Evolutionary conservation across 306 rosid species (phyloP).

Genomic region (Lagenaria siceraria): DNA sequence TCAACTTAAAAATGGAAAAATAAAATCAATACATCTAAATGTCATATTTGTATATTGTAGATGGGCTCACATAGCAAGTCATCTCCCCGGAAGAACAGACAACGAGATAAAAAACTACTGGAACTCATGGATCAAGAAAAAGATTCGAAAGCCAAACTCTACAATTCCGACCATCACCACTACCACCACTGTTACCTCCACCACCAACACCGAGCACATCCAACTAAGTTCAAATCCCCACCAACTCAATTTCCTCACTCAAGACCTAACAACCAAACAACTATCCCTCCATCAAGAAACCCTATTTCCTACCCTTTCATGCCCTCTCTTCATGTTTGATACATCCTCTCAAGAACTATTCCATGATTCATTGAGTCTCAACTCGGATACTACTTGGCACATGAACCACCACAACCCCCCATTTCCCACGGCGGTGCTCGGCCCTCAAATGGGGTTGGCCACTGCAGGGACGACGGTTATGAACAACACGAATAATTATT

Average conservation of each 20-base stretch:
- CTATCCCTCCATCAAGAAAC: constrained; percentile 29
- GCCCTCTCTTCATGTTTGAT: constrained; percentile 80
- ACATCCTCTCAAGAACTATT: constrained; percentile 41
- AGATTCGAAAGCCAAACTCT: constrained; percentile 57
- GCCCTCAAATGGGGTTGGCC: constrained; percentile 8
- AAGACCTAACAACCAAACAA: constrained; percentile 29
- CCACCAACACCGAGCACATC: constrained; percentile 13
- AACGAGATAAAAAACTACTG: constrained; percentile 95
- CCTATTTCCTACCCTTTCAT: constrained; percentile 47
- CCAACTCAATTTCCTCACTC: constrained; percentile 44
- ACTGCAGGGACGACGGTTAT: not conserved
- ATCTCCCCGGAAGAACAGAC: constrained; percentile 94
- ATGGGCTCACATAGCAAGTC: constrained; percentile 99
- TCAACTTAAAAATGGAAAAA: not conserved
- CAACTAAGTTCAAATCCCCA: constrained; percentile 33
- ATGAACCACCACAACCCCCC: constrained; percentile 25
- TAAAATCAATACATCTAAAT: too few relatives aligned
- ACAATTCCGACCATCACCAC: constrained; percentile 15
- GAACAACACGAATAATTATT: constrained; percentile 26
- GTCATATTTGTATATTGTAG: constrained; percentile 12
- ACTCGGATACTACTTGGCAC: constrained; percentile 53
- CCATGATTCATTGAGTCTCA: constrained; percentile 33
- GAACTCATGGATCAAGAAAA: constrained; percentile 98
- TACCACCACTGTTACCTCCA: not conserved
- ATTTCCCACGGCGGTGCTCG: constrained; percentile 26